Conservation (phyloP, 192 early-diverging fungal genomes). For the Podila verticillata region DNA sequence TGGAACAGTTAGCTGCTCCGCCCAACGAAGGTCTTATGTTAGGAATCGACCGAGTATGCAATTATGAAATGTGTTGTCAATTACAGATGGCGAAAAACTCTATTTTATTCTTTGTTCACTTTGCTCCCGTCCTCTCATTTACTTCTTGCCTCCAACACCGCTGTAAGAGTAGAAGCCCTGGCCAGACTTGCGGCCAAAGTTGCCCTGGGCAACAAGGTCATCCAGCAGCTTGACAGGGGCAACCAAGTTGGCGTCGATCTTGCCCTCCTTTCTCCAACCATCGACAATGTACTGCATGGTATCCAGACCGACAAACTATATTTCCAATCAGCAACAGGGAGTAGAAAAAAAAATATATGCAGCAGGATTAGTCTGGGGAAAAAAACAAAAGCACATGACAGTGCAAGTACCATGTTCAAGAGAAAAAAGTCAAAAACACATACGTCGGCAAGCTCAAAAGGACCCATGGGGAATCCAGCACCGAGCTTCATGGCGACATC, state of each 20-base stretch:
- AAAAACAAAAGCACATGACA: constrained; percentile 1
- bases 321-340: neutral
- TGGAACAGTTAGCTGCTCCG: neutral
- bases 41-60: neutral
- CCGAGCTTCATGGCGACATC: constrained; percentile 98
- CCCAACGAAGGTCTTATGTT: neutral
- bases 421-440: constrained; percentile 32
- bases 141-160: constrained; percentile 46
- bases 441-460: constrained; percentile 84
- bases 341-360: constrained; percentile 4
- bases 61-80: neutral
- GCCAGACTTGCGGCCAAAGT: constrained; percentile 89
- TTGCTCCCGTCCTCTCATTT: neutral
- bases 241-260: constrained; percentile 81
- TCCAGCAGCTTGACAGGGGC: constrained; percentile 75
- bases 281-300: constrained; percentile 96
- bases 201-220: constrained; percentile 75
- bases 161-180: constrained; percentile 86
- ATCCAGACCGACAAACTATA: constrained; percentile 91
- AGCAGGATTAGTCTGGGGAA: neutral
- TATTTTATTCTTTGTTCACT: neutral
- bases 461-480: constrained; percentile 97
- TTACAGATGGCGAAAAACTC: neutral
- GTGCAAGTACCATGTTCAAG: neutral
- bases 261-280: constrained; percentile 89